Conservation (phyloP, 2,329 filamentous ascomycete genomes). For the Ceratocystiopsis brevicomis region DNA sequence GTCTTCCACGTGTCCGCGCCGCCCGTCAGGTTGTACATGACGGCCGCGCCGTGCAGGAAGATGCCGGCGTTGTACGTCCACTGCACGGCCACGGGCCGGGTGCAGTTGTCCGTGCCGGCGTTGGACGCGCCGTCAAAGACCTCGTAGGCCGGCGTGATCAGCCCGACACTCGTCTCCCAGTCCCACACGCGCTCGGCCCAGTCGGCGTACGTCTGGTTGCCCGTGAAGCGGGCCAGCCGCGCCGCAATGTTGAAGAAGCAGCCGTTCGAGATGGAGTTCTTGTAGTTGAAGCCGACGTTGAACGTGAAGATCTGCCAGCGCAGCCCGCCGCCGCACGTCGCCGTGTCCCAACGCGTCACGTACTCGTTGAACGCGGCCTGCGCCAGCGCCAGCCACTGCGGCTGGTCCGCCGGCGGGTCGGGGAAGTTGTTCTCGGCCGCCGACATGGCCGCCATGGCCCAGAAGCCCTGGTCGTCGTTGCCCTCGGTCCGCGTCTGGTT, state of each 20-base stretch:
- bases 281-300: slow-evolving; percentile 53
- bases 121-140: slow-evolving; percentile 38
- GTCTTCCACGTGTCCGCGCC: slow-evolving; percentile 32
- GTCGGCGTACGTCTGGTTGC: slow-evolving; percentile 57
- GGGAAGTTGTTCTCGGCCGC: slow-evolving; percentile 63
- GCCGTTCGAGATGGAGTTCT: slow-evolving; percentile 50
- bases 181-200: slow-evolving; percentile 57
- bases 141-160: slow-evolving; percentile 36
- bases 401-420: slow-evolving; percentile 39
- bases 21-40: slow-evolving; percentile 43
- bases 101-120: slow-evolving; percentile 25
- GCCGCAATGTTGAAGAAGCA: slow-evolving; percentile 52
- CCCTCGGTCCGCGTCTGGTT: slow-evolving; percentile 43
- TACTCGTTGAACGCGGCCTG: slow-evolving; percentile 71
- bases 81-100: slow-evolving; percentile 34
- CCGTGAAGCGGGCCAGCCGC: slow-evolving; percentile 58
- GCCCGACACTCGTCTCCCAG: slow-evolving; percentile 36
- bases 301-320: slow-evolving; percentile 74
- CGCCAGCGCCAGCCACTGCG: slow-evolving; percentile 60
- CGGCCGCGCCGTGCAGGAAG: slow-evolving; percentile 41
- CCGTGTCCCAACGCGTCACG: slow-evolving; percentile 47
- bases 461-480: slow-evolving; percentile 68
- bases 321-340: slow-evolving; percentile 52
- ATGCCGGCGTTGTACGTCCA: slow-evolving; percentile 56
- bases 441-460: slow-evolving; percentile 65